Evolutionary conservation across 2,329 filamentous ascomycete species (phyloP).

Genomic region (Penicillium sp.): DNA sequence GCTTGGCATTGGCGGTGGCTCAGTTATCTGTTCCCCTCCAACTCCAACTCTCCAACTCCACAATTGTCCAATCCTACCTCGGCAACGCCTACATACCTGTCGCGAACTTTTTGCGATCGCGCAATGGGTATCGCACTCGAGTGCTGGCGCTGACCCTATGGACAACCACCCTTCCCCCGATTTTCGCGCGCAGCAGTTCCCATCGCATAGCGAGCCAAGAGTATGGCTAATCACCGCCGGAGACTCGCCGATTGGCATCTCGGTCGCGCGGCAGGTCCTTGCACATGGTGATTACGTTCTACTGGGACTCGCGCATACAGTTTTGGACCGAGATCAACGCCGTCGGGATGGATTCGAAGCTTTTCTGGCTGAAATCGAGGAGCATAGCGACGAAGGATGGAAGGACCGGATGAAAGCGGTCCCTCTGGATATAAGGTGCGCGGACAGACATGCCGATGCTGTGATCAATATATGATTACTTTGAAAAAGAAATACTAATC

Average conservation of each 20-base stretch:
- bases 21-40: background rate
- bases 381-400: conserved; percentile 73
- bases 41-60: conserved; percentile 12
- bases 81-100: background rate
- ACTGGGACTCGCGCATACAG: conserved; percentile 74
- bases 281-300: conserved; percentile 91
- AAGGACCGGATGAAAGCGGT: conserved; percentile 70
- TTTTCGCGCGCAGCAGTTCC: conserved; percentile 54
- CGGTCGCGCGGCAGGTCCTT: conserved; percentile 76
- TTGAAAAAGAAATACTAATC: background rate
- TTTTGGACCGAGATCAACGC: conserved; percentile 72
- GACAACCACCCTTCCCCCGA: conserved; percentile 37
- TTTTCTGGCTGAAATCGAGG: conserved; percentile 64
- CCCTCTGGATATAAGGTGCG: conserved; percentile 57
- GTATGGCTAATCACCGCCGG: conserved; percentile 92
- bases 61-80: conserved; percentile 6
- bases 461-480: background rate
- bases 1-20: background rate
- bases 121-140: conserved; percentile 31
- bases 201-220: conserved; percentile 67
- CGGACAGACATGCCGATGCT: background rate
- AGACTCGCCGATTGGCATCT: conserved; percentile 79
- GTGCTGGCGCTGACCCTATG: conserved; percentile 30
- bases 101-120: conserved; percentile 12
- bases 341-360: conserved; percentile 77